Percentiles rank a stretch among this genome's conserved stretches.
Evolutionary conservation across 2,329 filamentous ascomycete species (phyloP).

Genomic region (Graphiopsis chlorocephala): DNA sequence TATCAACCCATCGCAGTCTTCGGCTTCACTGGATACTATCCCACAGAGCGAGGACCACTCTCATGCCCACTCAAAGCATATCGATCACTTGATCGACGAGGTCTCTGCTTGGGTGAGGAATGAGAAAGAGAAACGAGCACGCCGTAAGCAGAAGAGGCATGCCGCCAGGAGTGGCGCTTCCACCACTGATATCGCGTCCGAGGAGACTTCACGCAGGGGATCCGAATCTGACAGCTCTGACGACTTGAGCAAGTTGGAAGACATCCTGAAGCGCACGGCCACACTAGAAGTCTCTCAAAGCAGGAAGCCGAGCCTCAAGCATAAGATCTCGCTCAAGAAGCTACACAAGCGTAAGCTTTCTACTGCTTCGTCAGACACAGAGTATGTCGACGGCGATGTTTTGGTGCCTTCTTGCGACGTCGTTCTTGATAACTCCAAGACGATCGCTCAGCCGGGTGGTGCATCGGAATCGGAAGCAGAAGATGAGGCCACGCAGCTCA

Average conservation of each 20-base stretch:
- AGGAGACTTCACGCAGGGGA: conserved; percentile 8
- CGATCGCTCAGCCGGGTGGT: conserved; percentile 70
- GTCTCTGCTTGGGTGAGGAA: conserved; percentile 80
- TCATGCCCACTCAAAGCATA: conserved; percentile 8
- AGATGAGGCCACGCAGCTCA: conserved; percentile 45
- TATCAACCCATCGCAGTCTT: conserved; percentile 18
- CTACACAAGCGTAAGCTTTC: conserved; percentile 41
- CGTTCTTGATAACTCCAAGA: conserved; percentile 84
- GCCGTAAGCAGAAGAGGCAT: conserved; percentile 45
- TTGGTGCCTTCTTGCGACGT: conserved; percentile 84
- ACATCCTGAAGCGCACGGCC: conserved; percentile 67
- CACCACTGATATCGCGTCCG: conserved; percentile 17
- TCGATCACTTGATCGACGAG: conserved; percentile 60
- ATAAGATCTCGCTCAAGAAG: conserved; percentile 29
- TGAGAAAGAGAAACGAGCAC: conserved; percentile 67
- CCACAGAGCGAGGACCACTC: conserved; percentile 7
- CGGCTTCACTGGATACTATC: conserved; percentile 1
- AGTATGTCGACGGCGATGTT: conserved; percentile 75
- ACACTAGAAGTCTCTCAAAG: conserved; percentile 22
- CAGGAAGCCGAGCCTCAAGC: conserved; percentile 22
- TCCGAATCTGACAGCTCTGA: conserved; percentile 60
- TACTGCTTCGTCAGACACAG: conserved; percentile 75
- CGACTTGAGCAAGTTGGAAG: conserved; percentile 77
- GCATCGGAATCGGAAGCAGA: conserved; percentile 47
- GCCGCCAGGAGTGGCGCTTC: conserved; percentile 16